Conservation (phyloP, 2,329 filamentous ascomycete genomes). For the Ceratocystis alfenasii region DNA sequence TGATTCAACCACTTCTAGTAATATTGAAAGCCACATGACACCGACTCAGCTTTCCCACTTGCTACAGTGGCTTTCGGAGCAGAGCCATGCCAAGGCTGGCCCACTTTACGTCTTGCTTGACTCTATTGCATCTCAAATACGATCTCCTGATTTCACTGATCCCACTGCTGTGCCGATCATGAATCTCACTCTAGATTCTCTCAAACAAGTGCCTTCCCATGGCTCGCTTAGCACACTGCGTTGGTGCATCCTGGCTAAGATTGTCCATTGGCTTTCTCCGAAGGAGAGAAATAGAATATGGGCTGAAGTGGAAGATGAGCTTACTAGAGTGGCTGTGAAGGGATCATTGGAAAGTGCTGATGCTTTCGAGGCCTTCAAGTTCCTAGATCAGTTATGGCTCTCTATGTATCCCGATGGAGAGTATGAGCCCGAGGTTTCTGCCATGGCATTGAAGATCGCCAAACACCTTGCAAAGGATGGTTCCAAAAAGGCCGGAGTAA, state of each 20-base stretch:
- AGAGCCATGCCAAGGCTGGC: slow-evolving; percentile 27
- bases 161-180: slow-evolving; percentile 32
- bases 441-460: slow-evolving; percentile 30
- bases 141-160: slow-evolving; percentile 34
- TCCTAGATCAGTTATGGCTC: slow-evolving; percentile 32
- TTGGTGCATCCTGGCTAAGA: slow-evolving; percentile 33
- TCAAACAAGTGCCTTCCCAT: slow-evolving; percentile 26
- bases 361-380: slow-evolving; percentile 34
- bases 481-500: slow-evolving; percentile 23
- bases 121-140: slow-evolving; percentile 34
- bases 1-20: slow-evolving; percentile 17
- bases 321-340: slow-evolving; percentile 30
- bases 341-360: slow-evolving; percentile 29
- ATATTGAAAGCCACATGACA: slow-evolving; percentile 35
- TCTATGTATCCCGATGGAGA: slow-evolving; percentile 31
- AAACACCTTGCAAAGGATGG: slow-evolving; percentile 28
- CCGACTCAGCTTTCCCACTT: slow-evolving; percentile 35
- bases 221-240: slow-evolving; percentile 30
- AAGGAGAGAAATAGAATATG: slow-evolving; percentile 29
- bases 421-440: slow-evolving; percentile 27
- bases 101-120: slow-evolving; percentile 35
- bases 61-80: slow-evolving; percentile 33
- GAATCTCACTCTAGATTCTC: slow-evolving; percentile 28
- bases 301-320: slow-evolving; percentile 28
- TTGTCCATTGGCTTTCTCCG: slow-evolving; percentile 30